A percentile compares a stretch with the other conserved stretches of the same genome.
Evolutionary conservation across 257 asterid species (phyloP).

Genomic region (Solanum stenotomum): DNA sequence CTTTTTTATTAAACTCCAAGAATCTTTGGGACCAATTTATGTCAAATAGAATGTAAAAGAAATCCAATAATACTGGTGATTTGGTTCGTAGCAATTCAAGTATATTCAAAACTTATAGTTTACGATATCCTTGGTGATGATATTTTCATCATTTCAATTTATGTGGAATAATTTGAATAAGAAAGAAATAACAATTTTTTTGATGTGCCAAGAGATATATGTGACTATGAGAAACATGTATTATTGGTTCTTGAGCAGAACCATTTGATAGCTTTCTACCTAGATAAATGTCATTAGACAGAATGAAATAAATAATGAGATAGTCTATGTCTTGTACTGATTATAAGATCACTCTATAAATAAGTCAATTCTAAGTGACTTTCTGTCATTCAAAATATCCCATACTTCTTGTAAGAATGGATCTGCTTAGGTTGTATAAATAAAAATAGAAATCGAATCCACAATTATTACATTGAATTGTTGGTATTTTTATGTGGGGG

Average conservation of each 20-base stretch:
- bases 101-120: neutral
- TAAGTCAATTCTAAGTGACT: neutral
- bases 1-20: neutral
- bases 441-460: neutral
- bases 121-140: neutral
- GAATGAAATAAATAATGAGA: neutral
- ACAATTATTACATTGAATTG: neutral
- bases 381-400: neutral
- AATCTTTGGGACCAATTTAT: neutral
- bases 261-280: neutral
- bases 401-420: neutral
- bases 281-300: neutral
- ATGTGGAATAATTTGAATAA: neutral
- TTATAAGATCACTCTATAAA: neutral
- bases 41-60: neutral
- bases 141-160: neutral
- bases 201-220: neutral
- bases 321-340: neutral
- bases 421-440: neutral
- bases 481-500: neutral
- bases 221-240: neutral
- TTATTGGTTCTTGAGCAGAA: neutral
- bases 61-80: neutral
- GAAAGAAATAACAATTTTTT: neutral
- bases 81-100: neutral